Evolutionary conservation across 495 filamentous ascomycete genomes (phyloP).

Genomic region (Talaromyces ruber): DNA sequence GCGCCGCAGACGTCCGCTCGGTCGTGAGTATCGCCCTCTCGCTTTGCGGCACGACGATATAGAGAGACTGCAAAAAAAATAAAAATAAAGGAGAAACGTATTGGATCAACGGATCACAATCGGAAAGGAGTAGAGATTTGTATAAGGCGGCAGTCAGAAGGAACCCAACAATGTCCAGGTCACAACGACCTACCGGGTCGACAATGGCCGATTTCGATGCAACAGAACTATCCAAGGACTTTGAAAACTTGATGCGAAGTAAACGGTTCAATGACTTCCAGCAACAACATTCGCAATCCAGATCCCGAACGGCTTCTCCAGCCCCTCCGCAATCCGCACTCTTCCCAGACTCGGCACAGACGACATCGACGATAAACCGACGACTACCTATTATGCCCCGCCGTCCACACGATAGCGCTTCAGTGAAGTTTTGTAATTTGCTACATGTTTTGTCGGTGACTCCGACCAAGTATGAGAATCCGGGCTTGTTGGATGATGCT

Average conservation of each 20-base stretch:
- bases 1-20: background rate
- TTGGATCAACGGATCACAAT: background rate
- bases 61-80: background rate
- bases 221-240: slow-evolving; percentile 49
- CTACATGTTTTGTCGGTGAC: slow-evolving; percentile 73
- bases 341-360: slow-evolving; percentile 27
- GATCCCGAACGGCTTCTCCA: slow-evolving; percentile 44
- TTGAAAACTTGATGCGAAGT: slow-evolving; percentile 68
- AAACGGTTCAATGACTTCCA: slow-evolving; percentile 70
- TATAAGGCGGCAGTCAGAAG: background rate
- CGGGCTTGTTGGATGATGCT: slow-evolving; percentile 89
- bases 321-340: slow-evolving; percentile 32
- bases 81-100: background rate
- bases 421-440: slow-evolving; percentile 76
- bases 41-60: background rate
- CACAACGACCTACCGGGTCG: slow-evolving; percentile 4
- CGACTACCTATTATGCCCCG: slow-evolving; percentile 76
- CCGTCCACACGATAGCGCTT: slow-evolving; percentile 63
- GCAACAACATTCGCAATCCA: slow-evolving; percentile 44
- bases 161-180: background rate
- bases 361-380: slow-evolving; percentile 46
- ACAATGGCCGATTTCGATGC: slow-evolving; percentile 30
- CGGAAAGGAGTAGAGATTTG: background rate
- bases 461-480: slow-evolving; percentile 93
- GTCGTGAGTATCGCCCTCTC: background rate